Evolutionary conservation across 148 eudicot species (phyloP).

Genomic region (Spergularia marina): DNA sequence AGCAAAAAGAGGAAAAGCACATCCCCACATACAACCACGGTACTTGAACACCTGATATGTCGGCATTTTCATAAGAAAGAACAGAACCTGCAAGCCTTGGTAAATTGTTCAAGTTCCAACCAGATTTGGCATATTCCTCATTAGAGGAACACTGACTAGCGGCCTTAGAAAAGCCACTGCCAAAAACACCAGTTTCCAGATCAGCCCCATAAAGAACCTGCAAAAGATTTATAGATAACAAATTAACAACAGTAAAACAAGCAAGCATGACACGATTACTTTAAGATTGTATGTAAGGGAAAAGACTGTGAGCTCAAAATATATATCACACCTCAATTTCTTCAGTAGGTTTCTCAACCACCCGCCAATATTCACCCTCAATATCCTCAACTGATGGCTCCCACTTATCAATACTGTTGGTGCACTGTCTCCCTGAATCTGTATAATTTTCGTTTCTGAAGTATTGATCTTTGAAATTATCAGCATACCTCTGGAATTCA

Average conservation of each 20-base stretch:
- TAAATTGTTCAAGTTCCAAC: constrained; percentile 98
- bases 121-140: constrained; percentile 65
- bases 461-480: constrained; percentile 76
- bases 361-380: constrained; percentile 99
- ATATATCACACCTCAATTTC: constrained; percentile 77
- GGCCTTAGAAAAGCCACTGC: constrained; percentile 86
- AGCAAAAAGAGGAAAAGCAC: constrained; percentile 99
- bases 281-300: background rate
- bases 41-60: constrained; percentile 95
- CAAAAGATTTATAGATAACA: constrained; percentile 7
- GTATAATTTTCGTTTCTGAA: constrained; percentile 43
- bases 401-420: constrained; percentile 36
- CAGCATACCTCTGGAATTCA: constrained; percentile 76
- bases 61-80: constrained; percentile 81
- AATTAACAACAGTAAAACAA: constrained; percentile 8
- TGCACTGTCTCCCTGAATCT: constrained; percentile 26
- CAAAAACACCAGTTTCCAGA: constrained; percentile 89
- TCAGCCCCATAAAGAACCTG: constrained; percentile 99
- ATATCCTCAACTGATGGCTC: constrained; percentile 71
- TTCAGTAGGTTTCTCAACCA: constrained; percentile 92
- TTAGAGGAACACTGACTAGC: constrained; percentile 45
- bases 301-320: constrained; percentile 4
- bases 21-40: constrained; percentile 99
- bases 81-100: constrained; percentile 94
- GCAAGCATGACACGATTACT: background rate